These are phyloP conservation scores for Daedaleopsis nitida DNA, from an alignment of 768 basidiomycete genomes.

Conservation along the genomic window DNA sequence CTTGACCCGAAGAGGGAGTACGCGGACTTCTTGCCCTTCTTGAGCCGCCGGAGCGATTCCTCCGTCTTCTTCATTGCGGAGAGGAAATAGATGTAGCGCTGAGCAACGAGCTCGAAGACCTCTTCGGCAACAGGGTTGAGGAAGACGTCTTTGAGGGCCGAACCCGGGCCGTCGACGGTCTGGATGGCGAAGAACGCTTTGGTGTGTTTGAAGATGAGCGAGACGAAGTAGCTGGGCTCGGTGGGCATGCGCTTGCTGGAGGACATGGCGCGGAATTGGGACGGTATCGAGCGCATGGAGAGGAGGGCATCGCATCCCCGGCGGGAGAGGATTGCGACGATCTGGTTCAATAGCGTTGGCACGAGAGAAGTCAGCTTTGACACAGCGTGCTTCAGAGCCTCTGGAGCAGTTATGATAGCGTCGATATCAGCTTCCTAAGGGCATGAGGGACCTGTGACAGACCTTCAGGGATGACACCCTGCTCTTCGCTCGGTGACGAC, in stretches of 20 bases:
- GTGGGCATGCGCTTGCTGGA: constrained; percentile 66
- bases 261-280: constrained; percentile 84
- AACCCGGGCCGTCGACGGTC: constrained; percentile 59
- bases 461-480: constrained; percentile 56
- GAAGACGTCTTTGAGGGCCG: constrained; percentile 55
- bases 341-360: constrained; percentile 60
- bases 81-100: constrained; percentile 78
- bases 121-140: constrained; percentile 53
- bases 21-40: constrained; percentile 79
- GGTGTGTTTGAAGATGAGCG: constrained; percentile 77
- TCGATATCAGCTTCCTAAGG: background rate
- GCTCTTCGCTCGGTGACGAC: constrained; percentile 22
- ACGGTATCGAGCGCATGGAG: constrained; percentile 84
- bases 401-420: constrained; percentile 35
- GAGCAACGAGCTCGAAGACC: constrained; percentile 72
- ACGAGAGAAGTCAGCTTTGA: constrained; percentile 50
- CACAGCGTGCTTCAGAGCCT: constrained; percentile 57
- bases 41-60: constrained; percentile 81
- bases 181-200: constrained; percentile 71
- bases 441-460: constrained; percentile 8
- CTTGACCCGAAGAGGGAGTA: constrained; percentile 77
- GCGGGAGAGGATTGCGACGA: constrained; percentile 69
- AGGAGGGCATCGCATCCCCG: constrained; percentile 86
- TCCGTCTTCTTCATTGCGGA: constrained; percentile 90
- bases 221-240: constrained; percentile 87